phyloP scores from a whole-genome alignment of 2,329 filamentous ascomycete genomes.

The Stylonectria norvegica region DNA sequence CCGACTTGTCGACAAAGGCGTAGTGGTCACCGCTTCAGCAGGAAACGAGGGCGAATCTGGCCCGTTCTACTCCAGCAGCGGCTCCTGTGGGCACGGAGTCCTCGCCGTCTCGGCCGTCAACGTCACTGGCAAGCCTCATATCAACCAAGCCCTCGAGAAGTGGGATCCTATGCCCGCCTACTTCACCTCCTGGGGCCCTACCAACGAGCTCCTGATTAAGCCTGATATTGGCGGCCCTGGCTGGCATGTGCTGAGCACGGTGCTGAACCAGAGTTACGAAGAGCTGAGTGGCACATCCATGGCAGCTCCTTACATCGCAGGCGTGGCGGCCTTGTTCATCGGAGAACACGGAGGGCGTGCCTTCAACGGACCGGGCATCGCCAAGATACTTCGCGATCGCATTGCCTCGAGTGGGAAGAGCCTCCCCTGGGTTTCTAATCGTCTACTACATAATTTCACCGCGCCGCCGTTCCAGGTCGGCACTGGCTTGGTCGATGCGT shows the following conservation, averaged over 20 bases:
- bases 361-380: constrained; percentile 34
- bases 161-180: constrained; percentile 36
- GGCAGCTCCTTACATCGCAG: constrained; percentile 53
- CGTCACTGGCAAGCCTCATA: constrained; percentile 41
- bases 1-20: constrained; percentile 41
- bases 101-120: constrained; percentile 38
- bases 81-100: constrained; percentile 33
- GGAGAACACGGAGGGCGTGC: constrained; percentile 40
- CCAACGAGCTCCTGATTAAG: constrained; percentile 49
- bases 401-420: constrained; percentile 34
- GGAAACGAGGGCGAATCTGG: constrained; percentile 50
- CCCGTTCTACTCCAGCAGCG: constrained; percentile 42
- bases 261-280: constrained; percentile 41
- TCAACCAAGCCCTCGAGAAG: constrained; percentile 25
- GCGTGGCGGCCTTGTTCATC: constrained; percentile 46
- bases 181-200: constrained; percentile 51
- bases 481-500: constrained; percentile 46
- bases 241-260: constrained; percentile 49
- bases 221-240: constrained; percentile 50
- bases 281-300: constrained; percentile 54
- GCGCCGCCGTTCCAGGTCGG: constrained; percentile 42
- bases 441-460: constrained; percentile 19
- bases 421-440: constrained; percentile 29
- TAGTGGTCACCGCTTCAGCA: constrained; percentile 49
- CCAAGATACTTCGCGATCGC: constrained; percentile 31